phyloP scores from a whole-genome alignment of 129 eudicot species.

The Mikania micrantha region DNA sequence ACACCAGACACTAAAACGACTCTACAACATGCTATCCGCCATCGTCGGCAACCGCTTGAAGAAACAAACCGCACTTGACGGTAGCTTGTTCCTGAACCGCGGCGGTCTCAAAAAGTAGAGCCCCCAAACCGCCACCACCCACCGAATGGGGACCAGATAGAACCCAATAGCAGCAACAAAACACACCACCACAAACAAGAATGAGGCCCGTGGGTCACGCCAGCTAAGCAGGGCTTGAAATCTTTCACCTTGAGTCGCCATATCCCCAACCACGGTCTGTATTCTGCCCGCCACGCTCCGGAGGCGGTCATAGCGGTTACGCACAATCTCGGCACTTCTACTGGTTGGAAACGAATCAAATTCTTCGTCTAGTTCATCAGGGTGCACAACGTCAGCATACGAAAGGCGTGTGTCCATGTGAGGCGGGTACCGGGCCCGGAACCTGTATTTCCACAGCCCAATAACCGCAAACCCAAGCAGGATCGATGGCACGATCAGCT shows the following conservation, averaged over 20 bases:
- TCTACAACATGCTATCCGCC: slow-evolving; percentile 82
- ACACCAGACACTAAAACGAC: slow-evolving; percentile 16
- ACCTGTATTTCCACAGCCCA: slow-evolving; percentile 71
- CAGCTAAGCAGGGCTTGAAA: slow-evolving; percentile 85
- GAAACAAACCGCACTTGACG: slow-evolving; percentile 61
- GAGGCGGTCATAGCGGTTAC: slow-evolving; percentile 78
- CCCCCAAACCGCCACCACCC: slow-evolving; percentile 80
- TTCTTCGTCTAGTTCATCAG: slow-evolving; percentile 85
- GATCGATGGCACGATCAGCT: slow-evolving; percentile 60
- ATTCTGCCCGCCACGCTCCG: slow-evolving; percentile 91
- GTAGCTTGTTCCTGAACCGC: slow-evolving; percentile 78
- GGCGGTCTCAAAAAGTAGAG: slow-evolving; percentile 78
- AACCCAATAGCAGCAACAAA: slow-evolving; percentile 78
- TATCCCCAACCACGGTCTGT: slow-evolving; percentile 79
- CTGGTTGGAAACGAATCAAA: slow-evolving; percentile 85
- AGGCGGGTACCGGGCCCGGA: slow-evolving; percentile 71
- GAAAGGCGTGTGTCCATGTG: slow-evolving; percentile 88
- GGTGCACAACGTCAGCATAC: slow-evolving; percentile 54
- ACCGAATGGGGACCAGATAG: slow-evolving; percentile 68
- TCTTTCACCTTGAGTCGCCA: slow-evolving; percentile 96
- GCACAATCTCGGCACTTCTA: slow-evolving; percentile 56
- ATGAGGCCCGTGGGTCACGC: slow-evolving; percentile 93
- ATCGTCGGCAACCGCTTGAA: slow-evolving; percentile 90
- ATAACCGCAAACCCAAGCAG: slow-evolving; percentile 40
- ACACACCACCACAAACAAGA: slow-evolving; percentile 75